phyloP scores from a whole-genome alignment of 2,329 filamentous ascomycete genomes.

The Ceratocystis lukuohia region DNA sequence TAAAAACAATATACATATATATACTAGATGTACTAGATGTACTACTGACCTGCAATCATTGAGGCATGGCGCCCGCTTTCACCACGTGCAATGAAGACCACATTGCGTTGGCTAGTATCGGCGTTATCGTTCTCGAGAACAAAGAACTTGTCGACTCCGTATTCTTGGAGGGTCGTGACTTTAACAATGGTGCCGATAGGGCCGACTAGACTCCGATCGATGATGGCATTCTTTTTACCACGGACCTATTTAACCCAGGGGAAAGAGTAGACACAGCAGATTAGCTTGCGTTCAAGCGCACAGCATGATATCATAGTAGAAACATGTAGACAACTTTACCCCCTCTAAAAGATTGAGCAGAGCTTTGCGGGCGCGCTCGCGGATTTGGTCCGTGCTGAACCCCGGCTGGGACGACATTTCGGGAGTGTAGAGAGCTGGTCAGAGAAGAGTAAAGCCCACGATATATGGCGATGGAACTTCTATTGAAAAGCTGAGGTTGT shows the following conservation, averaged over 20 bases:
- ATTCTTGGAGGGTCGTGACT: constrained; percentile 88
- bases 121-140: constrained; percentile 91
- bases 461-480: background rate
- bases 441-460: background rate
- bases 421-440: constrained; percentile 23
- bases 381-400: constrained; percentile 64
- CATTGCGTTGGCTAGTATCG: constrained; percentile 86
- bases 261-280: background rate
- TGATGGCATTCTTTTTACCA: constrained; percentile 95
- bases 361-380: constrained; percentile 73
- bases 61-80: constrained; percentile 77
- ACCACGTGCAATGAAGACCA: constrained; percentile 83
- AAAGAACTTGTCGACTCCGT: constrained; percentile 96
- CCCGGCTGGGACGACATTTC: constrained; percentile 55
- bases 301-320: constrained; percentile 9
- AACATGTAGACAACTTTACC: constrained; percentile 44
- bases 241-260: constrained; percentile 53
- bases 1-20: background rate
- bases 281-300: background rate
- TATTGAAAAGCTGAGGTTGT: background rate
- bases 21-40: background rate
- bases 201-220: constrained; percentile 81
- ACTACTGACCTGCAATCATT: constrained; percentile 67
- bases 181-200: constrained; percentile 86
- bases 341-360: constrained; percentile 83